Conservation (phyloP, 129 eudicot species). For the Erigeron canadensis region DNA sequence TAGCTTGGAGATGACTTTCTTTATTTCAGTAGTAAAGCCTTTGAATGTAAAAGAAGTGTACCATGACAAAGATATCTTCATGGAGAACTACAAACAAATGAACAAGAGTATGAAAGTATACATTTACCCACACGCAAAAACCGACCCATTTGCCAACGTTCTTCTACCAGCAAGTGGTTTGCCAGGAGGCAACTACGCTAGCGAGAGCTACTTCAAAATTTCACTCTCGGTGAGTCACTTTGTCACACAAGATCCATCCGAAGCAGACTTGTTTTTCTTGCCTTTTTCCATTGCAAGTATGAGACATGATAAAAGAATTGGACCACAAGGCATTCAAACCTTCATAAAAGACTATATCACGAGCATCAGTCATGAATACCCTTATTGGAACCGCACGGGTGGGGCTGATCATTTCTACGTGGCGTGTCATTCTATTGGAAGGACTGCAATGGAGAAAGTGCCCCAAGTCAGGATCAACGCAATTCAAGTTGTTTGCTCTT, state of each 20-base stretch:
- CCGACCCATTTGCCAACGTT: constrained; percentile 71
- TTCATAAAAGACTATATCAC: constrained; percentile 54
- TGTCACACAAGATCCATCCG: constrained; percentile 63
- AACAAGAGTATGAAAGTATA: constrained; percentile 59
- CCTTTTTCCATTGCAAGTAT: constrained; percentile 87
- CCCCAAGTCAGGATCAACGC: constrained; percentile 66
- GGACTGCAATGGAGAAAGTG: constrained; percentile 76
- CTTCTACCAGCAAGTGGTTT: constrained; percentile 45
- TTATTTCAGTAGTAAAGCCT: constrained; percentile 30
- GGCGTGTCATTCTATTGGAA: constrained; percentile 86
- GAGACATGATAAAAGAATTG: constrained; percentile 72
- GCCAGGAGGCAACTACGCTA: constrained; percentile 87
- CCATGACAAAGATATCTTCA: constrained; percentile 58
- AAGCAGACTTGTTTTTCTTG: constrained; percentile 73
- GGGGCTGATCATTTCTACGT: constrained; percentile 94
- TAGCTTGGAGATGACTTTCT: not conserved
- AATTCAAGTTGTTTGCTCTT: constrained; percentile 90
- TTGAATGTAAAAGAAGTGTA: constrained; percentile 36
- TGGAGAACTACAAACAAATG: constrained; percentile 68
- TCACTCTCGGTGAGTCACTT: constrained; percentile 62
- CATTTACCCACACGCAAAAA: constrained; percentile 52
- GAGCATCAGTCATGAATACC: constrained; percentile 49
- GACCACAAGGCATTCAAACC: constrained; percentile 62
- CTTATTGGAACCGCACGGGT: constrained; percentile 78
- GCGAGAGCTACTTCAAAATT: constrained; percentile 83